phyloP scores from a whole-genome alignment of 1,284 basidiomycete species.

The Xanthoconium separans region DNA sequence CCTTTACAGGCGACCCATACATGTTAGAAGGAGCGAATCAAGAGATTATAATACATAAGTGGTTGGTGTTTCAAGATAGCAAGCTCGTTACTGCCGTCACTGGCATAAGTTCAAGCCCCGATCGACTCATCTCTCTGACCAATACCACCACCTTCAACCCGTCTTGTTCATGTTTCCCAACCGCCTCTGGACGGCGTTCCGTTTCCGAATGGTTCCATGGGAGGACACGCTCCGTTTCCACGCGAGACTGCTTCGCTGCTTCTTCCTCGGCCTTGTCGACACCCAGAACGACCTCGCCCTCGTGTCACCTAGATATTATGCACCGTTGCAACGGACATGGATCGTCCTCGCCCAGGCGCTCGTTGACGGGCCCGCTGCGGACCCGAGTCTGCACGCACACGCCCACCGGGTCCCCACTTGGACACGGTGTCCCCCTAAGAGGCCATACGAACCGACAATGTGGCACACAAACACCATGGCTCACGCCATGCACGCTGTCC shows the following conservation, averaged over 20 bases:
- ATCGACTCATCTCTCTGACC: background rate
- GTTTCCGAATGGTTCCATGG: background rate
- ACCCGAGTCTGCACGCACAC: background rate
- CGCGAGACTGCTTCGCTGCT: slow-evolving; percentile 13
- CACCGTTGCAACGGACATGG: background rate
- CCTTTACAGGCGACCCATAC: no score
- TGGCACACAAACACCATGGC: background rate
- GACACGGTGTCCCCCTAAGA: slow-evolving; percentile 12
- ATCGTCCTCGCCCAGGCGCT: background rate
- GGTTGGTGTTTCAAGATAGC: no score
- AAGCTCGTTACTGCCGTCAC: no score
- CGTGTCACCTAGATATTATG: background rate
- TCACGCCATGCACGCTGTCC: background rate
- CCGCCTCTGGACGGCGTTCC: background rate
- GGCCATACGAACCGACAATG: slow-evolving; percentile 1
- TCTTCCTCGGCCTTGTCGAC: slow-evolving; percentile 6
- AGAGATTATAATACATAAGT: no score
- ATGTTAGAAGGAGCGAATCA: no score
- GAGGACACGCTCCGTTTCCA: slow-evolving; percentile 17
- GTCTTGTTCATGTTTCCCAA: slow-evolving; percentile 3
- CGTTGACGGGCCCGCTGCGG: background rate
- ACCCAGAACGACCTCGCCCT: background rate
- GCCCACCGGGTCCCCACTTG: background rate
- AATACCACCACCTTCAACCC: background rate
- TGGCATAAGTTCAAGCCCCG: slow-evolving; percentile 6